Evolutionary conservation across 2,329 filamentous ascomycete genomes (phyloP), one percentile per base, ranked within the genome.

Genomic region (Penicillium hordei): DNA sequence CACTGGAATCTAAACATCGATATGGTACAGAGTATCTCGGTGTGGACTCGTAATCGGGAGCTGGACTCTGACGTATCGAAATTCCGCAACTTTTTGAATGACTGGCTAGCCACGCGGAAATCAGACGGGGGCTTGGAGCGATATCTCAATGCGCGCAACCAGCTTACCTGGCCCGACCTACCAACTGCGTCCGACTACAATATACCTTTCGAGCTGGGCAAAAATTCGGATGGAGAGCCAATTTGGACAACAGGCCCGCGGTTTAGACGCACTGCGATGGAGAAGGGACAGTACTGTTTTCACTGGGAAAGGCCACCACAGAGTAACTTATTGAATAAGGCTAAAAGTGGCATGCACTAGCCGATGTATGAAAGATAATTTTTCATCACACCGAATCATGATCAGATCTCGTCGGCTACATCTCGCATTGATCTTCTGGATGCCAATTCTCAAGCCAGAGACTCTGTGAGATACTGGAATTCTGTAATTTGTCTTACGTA

Each of bases 1-100:
- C 57, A 66, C 56, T 68, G 55, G 64, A 52, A 70, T 9, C 61
- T 61, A 53, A 64, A 57, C 21, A 65, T 68, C 6, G 63, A 68
- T 2, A 61, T 62, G 48, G 60, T 65, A 23, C 61, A 65, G 38
- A 57, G 33, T 58, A 60, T 65, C 5, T 34, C 56, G 7, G 58
- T 63, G 17, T 65, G 58, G 64, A 33, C 55, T 23, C 49, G 42
- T 38, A 52, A 61, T 50, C 57, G 58, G 3, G 43, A 65, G 34
- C 54, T 67, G 4, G 63, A 63, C 57, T 59, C 57, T 36, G 54
- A 63, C 1, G 51, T 65, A 29, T 60, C 58, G 21, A 58, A 39
- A 33, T 65, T 65, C 19, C 60, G 63, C 54, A 55, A 59, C 1
- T 63, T 60, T 49, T 29, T 66, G 49, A 61, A 62, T 33, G 50